Percentiles rank a stretch among this genome's conserved stretches.
Evolutionary conservation across 768 basidiomycete genomes (phyloP).

Genomic region (Panaeolus cyanescens): DNA sequence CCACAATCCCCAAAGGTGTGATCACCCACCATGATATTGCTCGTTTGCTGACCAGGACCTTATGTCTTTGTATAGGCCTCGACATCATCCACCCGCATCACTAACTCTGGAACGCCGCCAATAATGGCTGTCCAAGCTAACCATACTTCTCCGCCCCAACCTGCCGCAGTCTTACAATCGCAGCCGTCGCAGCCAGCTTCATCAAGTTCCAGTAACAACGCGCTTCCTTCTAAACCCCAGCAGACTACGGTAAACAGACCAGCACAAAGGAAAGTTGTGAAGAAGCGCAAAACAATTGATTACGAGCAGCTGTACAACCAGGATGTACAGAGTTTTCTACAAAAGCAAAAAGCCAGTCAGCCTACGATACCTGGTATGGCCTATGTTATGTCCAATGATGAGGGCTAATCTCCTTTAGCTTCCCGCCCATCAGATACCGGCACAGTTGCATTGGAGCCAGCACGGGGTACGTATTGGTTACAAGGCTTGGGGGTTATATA

Average conservation of each 20-base stretch:
- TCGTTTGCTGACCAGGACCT: neutral
- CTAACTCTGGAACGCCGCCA: neutral
- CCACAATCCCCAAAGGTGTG: neutral
- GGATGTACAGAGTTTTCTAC: constrained; percentile 28
- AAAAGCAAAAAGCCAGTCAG: constrained; percentile 16
- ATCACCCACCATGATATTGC: neutral
- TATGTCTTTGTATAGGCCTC: neutral
- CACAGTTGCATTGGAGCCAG: neutral
- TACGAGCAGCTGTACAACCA: constrained; percentile 25
- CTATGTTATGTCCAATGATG: neutral
- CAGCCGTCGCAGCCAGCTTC: neutral
- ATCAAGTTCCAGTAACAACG: neutral
- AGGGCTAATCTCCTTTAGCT: neutral
- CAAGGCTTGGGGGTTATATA: too few relatives aligned
- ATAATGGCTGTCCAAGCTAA: neutral
- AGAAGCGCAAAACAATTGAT: constrained; percentile 29
- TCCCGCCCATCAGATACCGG: neutral
- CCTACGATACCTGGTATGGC: neutral
- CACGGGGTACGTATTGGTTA: neutral
- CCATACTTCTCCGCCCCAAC: neutral
- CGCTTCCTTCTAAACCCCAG: neutral
- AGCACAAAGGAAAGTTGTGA: constrained; percentile 16
- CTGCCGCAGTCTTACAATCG: neutral
- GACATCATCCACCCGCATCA: neutral
- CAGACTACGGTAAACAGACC: neutral